phyloP scores from a whole-genome alignment of 2,329 filamentous ascomycete genomes.

The Fusarium continuum region DNA sequence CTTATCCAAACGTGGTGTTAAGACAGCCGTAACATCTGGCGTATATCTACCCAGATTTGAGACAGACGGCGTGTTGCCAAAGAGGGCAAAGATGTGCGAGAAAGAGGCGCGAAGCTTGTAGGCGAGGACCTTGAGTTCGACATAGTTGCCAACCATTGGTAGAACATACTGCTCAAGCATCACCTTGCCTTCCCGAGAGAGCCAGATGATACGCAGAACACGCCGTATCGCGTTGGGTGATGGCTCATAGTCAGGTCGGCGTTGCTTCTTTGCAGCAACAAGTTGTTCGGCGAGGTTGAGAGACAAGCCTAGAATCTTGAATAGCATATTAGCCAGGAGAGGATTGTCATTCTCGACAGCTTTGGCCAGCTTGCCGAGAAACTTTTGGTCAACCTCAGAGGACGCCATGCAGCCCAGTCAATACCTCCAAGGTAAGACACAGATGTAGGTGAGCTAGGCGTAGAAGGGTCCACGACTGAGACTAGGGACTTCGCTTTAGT shows the following conservation, averaged over 20 bases:
- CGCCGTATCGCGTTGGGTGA: constrained; percentile 83
- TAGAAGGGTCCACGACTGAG: constrained; percentile 27
- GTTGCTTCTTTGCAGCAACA: constrained; percentile 82
- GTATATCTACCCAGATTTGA: constrained; percentile 66
- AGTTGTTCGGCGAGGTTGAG: constrained; percentile 87
- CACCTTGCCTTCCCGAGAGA: constrained; percentile 87
- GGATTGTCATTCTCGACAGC: constrained; percentile 80
- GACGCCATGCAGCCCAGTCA: constrained; percentile 76
- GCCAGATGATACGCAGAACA: constrained; percentile 91
- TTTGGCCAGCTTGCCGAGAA: constrained; percentile 87
- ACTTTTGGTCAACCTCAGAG: constrained; percentile 97
- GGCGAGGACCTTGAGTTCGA: constrained; percentile 86
- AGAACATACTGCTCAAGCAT: constrained; percentile 89
- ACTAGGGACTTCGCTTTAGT: constrained; percentile 37
- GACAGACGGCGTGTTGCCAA: constrained; percentile 88
- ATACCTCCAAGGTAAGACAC: constrained; percentile 9
- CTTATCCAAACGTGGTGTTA: constrained; percentile 53
- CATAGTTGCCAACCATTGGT: constrained; percentile 80
- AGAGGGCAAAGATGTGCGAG: constrained; percentile 95
- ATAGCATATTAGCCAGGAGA: constrained; percentile 82
- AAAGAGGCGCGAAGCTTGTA: constrained; percentile 94
- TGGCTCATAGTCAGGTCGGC: constrained; percentile 80
- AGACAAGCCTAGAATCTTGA: constrained; percentile 90
- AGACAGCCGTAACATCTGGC: constrained; percentile 54
- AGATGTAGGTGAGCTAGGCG: constrained; percentile 26